Conservation (phyloP, 768 basidiomycete genomes). For the Kwoniella mangroviensis region DNA sequence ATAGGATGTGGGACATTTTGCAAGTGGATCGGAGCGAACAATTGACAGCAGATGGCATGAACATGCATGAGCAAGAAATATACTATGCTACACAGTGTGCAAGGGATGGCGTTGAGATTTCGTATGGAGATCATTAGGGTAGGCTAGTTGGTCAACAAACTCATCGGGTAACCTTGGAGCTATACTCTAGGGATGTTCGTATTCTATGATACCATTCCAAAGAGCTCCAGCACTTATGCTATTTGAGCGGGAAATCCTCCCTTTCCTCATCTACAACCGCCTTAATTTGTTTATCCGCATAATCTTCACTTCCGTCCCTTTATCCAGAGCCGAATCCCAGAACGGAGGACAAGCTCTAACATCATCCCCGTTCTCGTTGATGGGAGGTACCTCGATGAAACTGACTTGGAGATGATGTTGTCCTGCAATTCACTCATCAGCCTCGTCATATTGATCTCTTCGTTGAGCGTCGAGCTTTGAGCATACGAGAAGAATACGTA, state of each 20-base stretch:
- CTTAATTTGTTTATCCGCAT: conserved; percentile 27
- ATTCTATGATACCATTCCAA: too few species aligned
- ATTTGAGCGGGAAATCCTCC: too few species aligned
- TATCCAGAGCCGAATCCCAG: conserved; percentile 47
- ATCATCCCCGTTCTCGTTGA: background rate
- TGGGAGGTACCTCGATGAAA: conserved; percentile 24
- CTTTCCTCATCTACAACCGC: background rate
- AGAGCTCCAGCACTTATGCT: too few species aligned
- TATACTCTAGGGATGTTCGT: too few species aligned
- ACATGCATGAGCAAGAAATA: background rate
- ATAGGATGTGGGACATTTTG: background rate
- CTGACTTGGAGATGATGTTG: conserved; percentile 11
- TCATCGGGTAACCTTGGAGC: too few species aligned
- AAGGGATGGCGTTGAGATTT: too few species aligned
- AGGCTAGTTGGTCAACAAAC: too few species aligned
- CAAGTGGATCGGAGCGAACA: background rate
- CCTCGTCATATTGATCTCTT: too few species aligned
- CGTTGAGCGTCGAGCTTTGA: too few species aligned
- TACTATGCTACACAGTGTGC: too few species aligned
- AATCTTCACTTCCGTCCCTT: conserved; percentile 35
- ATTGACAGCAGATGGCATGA: background rate
- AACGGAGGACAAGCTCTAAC: conserved; percentile 28
- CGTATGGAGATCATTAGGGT: too few species aligned
- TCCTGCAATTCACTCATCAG: conserved; percentile 9
- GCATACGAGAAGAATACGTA: conserved; percentile 20